Conservation (phyloP, 208 protist species). For the Trypanosoma melophagium region DNA sequence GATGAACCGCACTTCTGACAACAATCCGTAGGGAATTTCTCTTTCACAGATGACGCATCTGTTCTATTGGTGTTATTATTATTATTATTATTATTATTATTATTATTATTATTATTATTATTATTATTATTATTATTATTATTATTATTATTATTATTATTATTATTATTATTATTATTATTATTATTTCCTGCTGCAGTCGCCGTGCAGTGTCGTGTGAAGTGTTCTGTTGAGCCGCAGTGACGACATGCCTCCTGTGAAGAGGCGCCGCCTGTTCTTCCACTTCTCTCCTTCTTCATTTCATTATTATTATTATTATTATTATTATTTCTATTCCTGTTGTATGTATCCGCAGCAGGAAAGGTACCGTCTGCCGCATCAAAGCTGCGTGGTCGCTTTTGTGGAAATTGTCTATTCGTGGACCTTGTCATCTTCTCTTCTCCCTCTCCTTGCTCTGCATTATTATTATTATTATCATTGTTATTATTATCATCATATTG, state of each 20-base stretch:
- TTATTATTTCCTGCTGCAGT: not conserved
- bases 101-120: not conserved
- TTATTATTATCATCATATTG: constrained; percentile 12
- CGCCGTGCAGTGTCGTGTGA: constrained; percentile 12
- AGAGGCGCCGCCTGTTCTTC: not conserved
- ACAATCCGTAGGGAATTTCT: constrained; percentile 29
- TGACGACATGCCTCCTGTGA: not conserved
- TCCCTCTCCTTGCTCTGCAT: not conserved
- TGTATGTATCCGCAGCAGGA: not conserved
- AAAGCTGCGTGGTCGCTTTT: constrained; percentile 3
- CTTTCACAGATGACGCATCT: not conserved
- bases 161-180: not conserved
- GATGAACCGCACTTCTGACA: constrained; percentile 45
- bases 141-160: not conserved
- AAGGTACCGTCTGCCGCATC: not conserved
- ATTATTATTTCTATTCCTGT: not conserved
- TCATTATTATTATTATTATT: constrained; percentile 7
- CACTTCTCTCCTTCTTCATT: not conserved
- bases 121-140: not conserved
- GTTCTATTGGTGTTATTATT: not conserved
- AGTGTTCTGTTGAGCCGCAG: constrained; percentile 19
- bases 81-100: not conserved
- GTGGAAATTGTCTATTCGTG: not conserved
- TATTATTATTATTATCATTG: constrained; percentile 1
- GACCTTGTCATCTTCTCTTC: not conserved